These are phyloP conservation scores for Ceratobasidium theobromae DNA, from an alignment of 1,284 basidiomycete species.

Conservation along the genomic window DNA sequence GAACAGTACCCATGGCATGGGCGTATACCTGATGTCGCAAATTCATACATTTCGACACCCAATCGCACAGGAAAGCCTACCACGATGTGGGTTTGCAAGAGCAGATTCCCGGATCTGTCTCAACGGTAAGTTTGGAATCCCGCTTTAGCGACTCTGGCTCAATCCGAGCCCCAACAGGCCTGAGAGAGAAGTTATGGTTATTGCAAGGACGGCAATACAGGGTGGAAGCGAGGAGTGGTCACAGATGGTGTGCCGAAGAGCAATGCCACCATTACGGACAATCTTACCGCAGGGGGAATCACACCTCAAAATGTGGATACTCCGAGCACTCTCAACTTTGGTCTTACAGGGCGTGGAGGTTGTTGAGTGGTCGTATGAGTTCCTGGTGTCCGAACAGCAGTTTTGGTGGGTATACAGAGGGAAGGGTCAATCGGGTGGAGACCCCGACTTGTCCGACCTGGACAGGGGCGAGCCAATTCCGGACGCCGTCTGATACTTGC, in stretches of 20 bases:
- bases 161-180: conserved; percentile 6
- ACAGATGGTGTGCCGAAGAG: conserved; percentile 30
- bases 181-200: conserved; percentile 26
- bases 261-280: conserved; percentile 23
- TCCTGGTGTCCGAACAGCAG: conserved; percentile 22
- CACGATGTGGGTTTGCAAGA: conserved; percentile 25
- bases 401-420: conserved; percentile 30
- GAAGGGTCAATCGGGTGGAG: conserved; percentile 11
- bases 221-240: conserved; percentile 28
- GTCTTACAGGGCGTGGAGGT: conserved; percentile 27
- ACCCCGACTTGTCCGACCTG: conserved; percentile 25
- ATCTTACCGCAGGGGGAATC: conserved; percentile 23
- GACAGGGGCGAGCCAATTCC: conserved; percentile 27
- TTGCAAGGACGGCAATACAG: conserved; percentile 25
- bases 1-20: conserved; percentile 17
- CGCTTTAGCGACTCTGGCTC: not conserved
- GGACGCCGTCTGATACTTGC: not conserved
- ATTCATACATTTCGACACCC: conserved; percentile 14
- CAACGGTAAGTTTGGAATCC: conserved; percentile 10
- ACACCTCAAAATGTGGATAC: conserved; percentile 31
- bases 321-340: conserved; percentile 23
- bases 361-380: conserved; percentile 30
- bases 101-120: conserved; percentile 22
- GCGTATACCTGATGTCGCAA: conserved; percentile 27
- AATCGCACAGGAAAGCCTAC: conserved; percentile 21